Percentiles rank a stretch among this genome's conserved stretches.
These are phyloP conservation scores for Cercospora nicotianae DNA, from an alignment of 2,329 filamentous ascomycete species.

Conservation along the genomic window DNA sequence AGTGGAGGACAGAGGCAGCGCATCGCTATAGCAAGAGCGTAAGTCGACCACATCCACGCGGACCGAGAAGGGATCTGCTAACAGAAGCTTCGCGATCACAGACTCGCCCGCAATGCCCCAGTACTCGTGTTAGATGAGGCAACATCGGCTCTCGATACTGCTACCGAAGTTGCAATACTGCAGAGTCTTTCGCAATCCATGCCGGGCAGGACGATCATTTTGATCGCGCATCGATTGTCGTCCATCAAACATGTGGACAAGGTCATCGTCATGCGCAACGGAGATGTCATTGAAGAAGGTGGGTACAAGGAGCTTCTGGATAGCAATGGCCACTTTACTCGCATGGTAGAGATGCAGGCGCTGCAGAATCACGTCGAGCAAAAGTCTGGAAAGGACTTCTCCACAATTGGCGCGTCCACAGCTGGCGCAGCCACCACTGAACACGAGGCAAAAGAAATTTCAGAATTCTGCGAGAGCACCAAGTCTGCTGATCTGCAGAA, in stretches of 20 bases:
- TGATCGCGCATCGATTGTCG: constrained; percentile 43
- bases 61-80: background rate
- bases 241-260: constrained; percentile 41
- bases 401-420: background rate
- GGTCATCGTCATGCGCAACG: constrained; percentile 44
- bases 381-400: background rate
- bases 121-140: constrained; percentile 39
- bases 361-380: background rate
- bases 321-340: constrained; percentile 1
- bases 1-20: constrained; percentile 47
- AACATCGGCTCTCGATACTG: constrained; percentile 35
- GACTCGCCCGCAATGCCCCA: constrained; percentile 32
- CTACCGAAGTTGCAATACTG: constrained; percentile 33
- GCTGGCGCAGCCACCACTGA: background rate
- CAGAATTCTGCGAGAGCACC: background rate
- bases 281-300: constrained; percentile 43
- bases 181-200: constrained; percentile 59
- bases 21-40: constrained; percentile 45
- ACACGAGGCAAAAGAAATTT: background rate
- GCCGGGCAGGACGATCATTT: constrained; percentile 41
- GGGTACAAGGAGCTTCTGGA: constrained; percentile 31
- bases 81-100: background rate
- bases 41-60: constrained; percentile 39
- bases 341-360: constrained; percentile 11
- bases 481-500: background rate